Conservation (phyloP, 2,329 filamentous ascomycete genomes). For the Verticillium alfalfae region DNA sequence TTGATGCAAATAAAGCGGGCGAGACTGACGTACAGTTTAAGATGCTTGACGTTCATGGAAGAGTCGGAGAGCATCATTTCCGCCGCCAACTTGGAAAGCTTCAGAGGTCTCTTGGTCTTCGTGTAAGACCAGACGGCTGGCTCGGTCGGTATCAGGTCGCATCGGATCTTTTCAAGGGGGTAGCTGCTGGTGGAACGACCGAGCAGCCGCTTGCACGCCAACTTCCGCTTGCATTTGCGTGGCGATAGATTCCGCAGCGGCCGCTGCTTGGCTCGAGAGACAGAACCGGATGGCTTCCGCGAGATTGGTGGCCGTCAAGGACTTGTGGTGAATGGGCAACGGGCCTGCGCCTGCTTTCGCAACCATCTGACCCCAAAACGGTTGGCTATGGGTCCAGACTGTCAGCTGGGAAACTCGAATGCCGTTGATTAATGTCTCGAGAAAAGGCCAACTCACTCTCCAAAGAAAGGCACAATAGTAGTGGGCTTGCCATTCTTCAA, state of each 20-base stretch:
- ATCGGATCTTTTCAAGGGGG: conserved; percentile 60
- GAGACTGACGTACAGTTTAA: conserved; percentile 58
- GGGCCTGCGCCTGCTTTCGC: conserved; percentile 68
- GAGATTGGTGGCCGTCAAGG: conserved; percentile 60
- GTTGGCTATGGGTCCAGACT: conserved; percentile 37
- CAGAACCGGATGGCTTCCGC: conserved; percentile 59
- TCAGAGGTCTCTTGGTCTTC: conserved; percentile 62
- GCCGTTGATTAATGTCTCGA: too few species aligned
- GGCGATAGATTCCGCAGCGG: conserved; percentile 53
- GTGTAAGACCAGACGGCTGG: conserved; percentile 72
- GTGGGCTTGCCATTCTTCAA: conserved; percentile 76
- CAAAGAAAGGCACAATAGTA: conserved; percentile 80
- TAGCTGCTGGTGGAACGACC: conserved; percentile 66
- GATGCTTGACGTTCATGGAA: conserved; percentile 60
- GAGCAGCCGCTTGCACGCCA: conserved; percentile 57
- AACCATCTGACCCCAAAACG: conserved; percentile 78
- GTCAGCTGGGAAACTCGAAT: too few species aligned
- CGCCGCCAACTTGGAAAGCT: conserved; percentile 58
- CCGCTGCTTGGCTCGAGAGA: conserved; percentile 51
- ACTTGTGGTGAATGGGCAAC: conserved; percentile 61
- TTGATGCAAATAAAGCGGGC: too few species aligned
- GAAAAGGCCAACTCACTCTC: conserved; percentile 37
- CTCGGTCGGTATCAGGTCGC: conserved; percentile 60
- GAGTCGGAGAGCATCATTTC: conserved; percentile 61
- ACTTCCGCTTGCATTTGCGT: conserved; percentile 61